Base-by-base conservation (phyloP, 306 rosid species). In the Inga laurina region DNA sequence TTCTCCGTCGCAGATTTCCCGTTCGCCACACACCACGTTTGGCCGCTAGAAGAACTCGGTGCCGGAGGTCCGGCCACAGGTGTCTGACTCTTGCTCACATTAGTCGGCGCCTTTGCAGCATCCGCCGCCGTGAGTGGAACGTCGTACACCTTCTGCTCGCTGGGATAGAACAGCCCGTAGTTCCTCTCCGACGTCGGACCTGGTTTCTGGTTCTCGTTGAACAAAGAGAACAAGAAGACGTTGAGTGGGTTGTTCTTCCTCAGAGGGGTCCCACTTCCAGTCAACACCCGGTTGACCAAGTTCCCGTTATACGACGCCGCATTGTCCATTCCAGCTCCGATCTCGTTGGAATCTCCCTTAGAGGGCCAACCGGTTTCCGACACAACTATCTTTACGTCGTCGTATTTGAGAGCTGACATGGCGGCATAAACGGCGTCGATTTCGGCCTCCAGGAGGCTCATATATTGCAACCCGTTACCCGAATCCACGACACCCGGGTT, bases 361-460 rank as follows among this genome's bases (percentile, higher is more conserved):
- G 96, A 92, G 0, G 96, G 96, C 96, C 96, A 92, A 0, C 96
- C 93, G 0, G 93, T 88, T 66, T 92, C 93, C 0, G 92, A 64
- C 1, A 92, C 82, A 1, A 84, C 93, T 1, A 92, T 1, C 80
- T 82, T 79, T 0, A 92, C 49, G 78, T 90, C 93, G 68, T 82
- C 67, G 85, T 84, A 83, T 54, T 89, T 75, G 0, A 92, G 32
- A 2, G 88, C 88, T 2, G 90, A 85, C 86, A 84, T 79, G 76
- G 96, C 93, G 0, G 96, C 90, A 32, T n/a, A 82, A 46, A 92
- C 92, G 16, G 93, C 93, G 73, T 92, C 96, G 37, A 92, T 3
- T 76, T 92, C 93, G 66, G 96, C 96, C 0, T 87, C 91, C 4
- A 92, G 73, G 0, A 92, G 59, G 13, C 44, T 88, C 18, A 4